Conservation (phyloP, 2,329 filamentous ascomycete species). For the Paracoccidioides lutzii region DNA sequence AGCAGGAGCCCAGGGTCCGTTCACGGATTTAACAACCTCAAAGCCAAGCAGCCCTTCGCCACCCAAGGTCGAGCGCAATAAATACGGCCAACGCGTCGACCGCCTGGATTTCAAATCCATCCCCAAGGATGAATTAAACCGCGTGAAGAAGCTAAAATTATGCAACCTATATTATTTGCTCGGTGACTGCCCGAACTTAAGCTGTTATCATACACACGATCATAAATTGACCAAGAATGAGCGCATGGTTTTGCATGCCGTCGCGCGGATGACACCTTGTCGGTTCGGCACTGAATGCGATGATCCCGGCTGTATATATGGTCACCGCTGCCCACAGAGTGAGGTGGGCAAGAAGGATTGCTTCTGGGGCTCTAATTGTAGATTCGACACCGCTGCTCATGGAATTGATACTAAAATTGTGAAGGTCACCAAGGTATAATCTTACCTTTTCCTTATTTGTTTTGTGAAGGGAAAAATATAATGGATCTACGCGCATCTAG, state of each 20-base stretch:
- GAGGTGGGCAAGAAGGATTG: slow-evolving; percentile 41
- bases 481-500: no score
- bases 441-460: slow-evolving; percentile 1
- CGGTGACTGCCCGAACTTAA: slow-evolving; percentile 43
- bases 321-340: slow-evolving; percentile 47
- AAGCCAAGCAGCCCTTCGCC: slow-evolving; percentile 21
- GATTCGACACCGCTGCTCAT: slow-evolving; percentile 46
- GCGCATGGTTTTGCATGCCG: slow-evolving; percentile 41
- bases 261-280: slow-evolving; percentile 52
- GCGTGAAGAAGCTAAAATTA: slow-evolving; percentile 49
- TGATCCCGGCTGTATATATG: slow-evolving; percentile 50
- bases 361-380: slow-evolving; percentile 45
- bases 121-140: slow-evolving; percentile 43
- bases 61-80: slow-evolving; percentile 42
- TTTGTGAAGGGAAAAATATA: neutral
- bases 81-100: slow-evolving; percentile 48
- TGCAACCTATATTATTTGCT: slow-evolving; percentile 51
- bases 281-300: slow-evolving; percentile 44
- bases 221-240: slow-evolving; percentile 43
- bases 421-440: slow-evolving; percentile 21
- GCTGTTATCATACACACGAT: slow-evolving; percentile 43
- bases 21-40: slow-evolving; percentile 25
- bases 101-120: slow-evolving; percentile 38
- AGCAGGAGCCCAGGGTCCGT: slow-evolving; percentile 26
- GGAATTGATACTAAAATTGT: slow-evolving; percentile 45